phyloP scores from a whole-genome alignment of 1,284 basidiomycete genomes.

The Porodaedalea pini region DNA sequence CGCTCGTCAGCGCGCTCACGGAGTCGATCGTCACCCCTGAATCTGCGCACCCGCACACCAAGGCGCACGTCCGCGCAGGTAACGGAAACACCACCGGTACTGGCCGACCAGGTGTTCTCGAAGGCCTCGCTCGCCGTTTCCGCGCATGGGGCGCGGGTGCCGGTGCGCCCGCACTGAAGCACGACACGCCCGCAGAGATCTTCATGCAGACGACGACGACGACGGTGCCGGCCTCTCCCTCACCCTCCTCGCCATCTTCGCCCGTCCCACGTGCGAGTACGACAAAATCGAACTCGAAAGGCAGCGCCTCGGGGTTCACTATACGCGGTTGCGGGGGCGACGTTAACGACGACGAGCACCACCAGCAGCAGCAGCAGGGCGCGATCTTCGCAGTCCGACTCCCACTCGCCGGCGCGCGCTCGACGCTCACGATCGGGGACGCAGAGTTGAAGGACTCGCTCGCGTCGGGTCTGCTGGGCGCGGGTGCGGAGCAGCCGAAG shows the following conservation, averaged over 20 bases:
- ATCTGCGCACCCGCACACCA: slow-evolving; percentile 22
- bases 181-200: background rate
- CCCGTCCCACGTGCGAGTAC: background rate
- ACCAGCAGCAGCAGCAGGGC: background rate
- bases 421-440: background rate
- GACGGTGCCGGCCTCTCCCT: slow-evolving; percentile 3
- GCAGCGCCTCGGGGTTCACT: slow-evolving; percentile 1
- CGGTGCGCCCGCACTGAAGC: background rate
- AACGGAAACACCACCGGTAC: slow-evolving; percentile 11
- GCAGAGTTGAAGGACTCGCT: slow-evolving; percentile 11
- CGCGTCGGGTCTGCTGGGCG: background rate
- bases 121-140: slow-evolving; percentile 7
- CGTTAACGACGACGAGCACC: background rate
- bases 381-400: slow-evolving; percentile 1
- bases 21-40: slow-evolving; percentile 23
- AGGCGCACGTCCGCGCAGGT: slow-evolving; percentile 27
- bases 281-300: background rate
- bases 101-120: background rate
- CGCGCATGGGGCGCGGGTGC: slow-evolving; percentile 3
- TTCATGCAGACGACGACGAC: slow-evolving; percentile 8
- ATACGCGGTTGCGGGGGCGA: slow-evolving; percentile 1
- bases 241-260: background rate
- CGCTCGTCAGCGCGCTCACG: slow-evolving; percentile 20
- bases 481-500: slow-evolving; percentile 3
- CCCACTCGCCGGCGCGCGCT: background rate